Percentiles rank a stretch among this genome's conserved stretches.
phyloP scores from a whole-genome alignment of 805 yeast species.

The Candida sonorensis region DNA sequence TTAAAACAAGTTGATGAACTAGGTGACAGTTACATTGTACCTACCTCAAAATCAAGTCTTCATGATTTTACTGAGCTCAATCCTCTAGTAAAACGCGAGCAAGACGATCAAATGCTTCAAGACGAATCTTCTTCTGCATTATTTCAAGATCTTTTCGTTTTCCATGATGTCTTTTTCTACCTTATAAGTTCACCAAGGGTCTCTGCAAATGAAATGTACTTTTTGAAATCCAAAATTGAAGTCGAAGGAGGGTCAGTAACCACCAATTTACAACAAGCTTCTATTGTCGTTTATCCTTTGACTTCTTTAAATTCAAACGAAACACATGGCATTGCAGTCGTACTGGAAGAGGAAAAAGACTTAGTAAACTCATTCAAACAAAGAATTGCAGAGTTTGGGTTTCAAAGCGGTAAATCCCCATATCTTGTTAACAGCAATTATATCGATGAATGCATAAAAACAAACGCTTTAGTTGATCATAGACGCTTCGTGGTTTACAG shows the following conservation, averaged over 20 bases:
- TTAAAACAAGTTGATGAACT: conserved; percentile 40
- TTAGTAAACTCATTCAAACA: not conserved
- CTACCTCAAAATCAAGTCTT: conserved; percentile 21
- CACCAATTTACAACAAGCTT: conserved; percentile 22
- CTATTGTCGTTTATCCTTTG: conserved; percentile 31
- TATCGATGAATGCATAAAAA: not conserved
- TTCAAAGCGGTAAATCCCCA: not conserved
- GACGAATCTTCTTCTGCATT: too few relatives aligned
- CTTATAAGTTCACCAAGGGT: conserved; percentile 15
- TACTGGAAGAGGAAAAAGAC: not conserved
- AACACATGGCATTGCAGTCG: not conserved
- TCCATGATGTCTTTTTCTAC: conserved; percentile 29
- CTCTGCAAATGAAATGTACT: conserved; percentile 7
- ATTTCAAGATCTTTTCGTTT: conserved; percentile 14
- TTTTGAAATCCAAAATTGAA: conserved; percentile 23
- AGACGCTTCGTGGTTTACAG: not conserved
- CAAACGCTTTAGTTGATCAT: not conserved
- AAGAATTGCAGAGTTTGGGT: not conserved
- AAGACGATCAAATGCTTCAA: too few relatives aligned
- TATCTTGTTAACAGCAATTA: not conserved
- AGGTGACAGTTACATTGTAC: conserved; percentile 55
- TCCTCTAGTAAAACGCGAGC: not conserved
- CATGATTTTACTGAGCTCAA: conserved; percentile 9
- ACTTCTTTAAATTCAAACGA: not conserved
- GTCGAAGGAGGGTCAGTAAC: conserved; percentile 40